Base-by-base conservation (phyloP, 2,329 filamentous ascomycete genomes). In the Aspergillus amoenus region DNA sequence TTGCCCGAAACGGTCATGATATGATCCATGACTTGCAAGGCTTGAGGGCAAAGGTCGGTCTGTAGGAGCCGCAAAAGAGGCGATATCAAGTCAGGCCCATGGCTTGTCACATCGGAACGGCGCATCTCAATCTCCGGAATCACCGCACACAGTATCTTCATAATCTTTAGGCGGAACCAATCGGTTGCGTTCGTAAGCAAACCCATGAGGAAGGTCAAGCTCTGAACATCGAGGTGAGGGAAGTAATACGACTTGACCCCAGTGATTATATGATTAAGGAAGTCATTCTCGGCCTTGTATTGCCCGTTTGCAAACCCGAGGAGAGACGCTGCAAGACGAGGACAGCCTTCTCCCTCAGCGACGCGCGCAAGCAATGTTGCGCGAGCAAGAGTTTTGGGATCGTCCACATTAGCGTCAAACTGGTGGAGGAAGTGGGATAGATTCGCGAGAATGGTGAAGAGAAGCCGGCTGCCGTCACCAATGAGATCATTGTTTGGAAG, bases 1-100 rank as follows among this genome's bases (percentile, higher is more conserved):
- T 90, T 92, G 4, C 91, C 90, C 0, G 92, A 92, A 80, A 97
- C 93, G 27, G 90, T 91, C 84, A 97, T 96, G 66, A 97, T 94
- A 62, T 93, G 90, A 73, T 99, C 94, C 57, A 99, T 80, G 1
- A 99, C 93, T 63, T 91, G 87, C 9, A 99, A 79, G 11, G 94
- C 94, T 68, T 96, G 89, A 73, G 94, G 91, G 72, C 93, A 97
- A 67, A 93, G 93, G 59, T 96, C 91, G 1, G 93, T 97, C 70
- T 97, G 93, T 40, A 99, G 77, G 18, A 99, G 81, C 53, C 94
- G 86, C 54, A 99, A 78, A 0, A 99, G 81, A 0, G 94, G 95
- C 1, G 94, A 97, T 55, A 99, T 96, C 47, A 99, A 82, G 74
- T 99, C 95, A 1, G 93, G 93, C 0, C 94, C 93, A 72, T 97